Evolutionary conservation across 805 yeast species (phyloP).

Genomic region (Yarrowia sp.): DNA sequence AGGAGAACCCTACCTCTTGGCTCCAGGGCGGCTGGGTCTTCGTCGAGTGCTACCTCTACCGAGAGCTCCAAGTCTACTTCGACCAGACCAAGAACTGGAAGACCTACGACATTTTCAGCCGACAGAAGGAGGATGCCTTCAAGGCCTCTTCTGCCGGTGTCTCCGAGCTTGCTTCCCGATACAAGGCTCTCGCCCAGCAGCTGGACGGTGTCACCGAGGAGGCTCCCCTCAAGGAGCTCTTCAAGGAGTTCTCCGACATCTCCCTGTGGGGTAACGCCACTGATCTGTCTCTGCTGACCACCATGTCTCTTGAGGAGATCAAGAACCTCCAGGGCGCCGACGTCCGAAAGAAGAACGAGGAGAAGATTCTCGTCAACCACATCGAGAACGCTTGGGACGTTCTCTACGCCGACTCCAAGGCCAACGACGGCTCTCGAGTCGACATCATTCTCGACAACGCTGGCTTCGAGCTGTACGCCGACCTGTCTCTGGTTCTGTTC

Average conservation of each 20-base stretch:
- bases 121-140: conserved; percentile 72
- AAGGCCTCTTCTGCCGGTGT: conserved; percentile 73
- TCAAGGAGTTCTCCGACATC: conserved; percentile 80
- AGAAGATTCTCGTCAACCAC: conserved; percentile 76
- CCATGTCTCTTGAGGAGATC: conserved; percentile 70
- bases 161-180: conserved; percentile 71
- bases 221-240: conserved; percentile 54
- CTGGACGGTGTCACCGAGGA: conserved; percentile 38
- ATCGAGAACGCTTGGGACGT: conserved; percentile 62
- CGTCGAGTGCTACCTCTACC: conserved; percentile 81
- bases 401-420: conserved; percentile 29
- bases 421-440: conserved; percentile 47
- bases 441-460: conserved; percentile 90
- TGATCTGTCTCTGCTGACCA: conserved; percentile 84
- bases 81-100: conserved; percentile 45
- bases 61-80: conserved; percentile 42
- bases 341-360: conserved; percentile 75
- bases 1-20: conserved; percentile 56
- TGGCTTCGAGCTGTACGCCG: conserved; percentile 94
- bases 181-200: conserved; percentile 44
- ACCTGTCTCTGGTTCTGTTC: conserved; percentile 62
- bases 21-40: conserved; percentile 85
- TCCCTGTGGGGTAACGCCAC: conserved; percentile 99
- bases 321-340: conserved; percentile 88
- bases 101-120: conserved; percentile 69